These are phyloP conservation scores for Pyrrhoderma noxium DNA, from an alignment of 1,284 basidiomycete species.

Conservation along the genomic window DNA sequence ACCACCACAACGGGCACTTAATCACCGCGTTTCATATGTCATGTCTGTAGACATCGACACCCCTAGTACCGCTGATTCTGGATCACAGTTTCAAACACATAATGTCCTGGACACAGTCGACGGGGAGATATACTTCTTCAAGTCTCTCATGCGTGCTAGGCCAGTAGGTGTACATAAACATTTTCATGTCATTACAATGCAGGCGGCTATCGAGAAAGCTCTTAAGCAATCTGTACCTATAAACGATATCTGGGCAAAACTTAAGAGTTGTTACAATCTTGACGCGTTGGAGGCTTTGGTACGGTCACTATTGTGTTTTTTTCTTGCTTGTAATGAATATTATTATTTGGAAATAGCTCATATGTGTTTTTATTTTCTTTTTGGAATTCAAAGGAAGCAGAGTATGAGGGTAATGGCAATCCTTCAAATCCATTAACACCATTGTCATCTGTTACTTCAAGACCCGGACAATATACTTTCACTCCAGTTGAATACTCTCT, in stretches of 20 bases:
- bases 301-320: conserved; percentile 31
- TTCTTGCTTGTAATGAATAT: too few species aligned
- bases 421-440: conserved; percentile 39
- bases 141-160: conserved; percentile 66
- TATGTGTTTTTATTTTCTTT: background rate
- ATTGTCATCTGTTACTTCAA: conserved; percentile 49
- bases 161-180: conserved; percentile 73
- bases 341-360: conserved; percentile 26
- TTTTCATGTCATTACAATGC: conserved; percentile 72
- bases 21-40: conserved; percentile 24
- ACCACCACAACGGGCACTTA: conserved; percentile 71
- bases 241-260: conserved; percentile 67
- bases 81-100: conserved; percentile 1
- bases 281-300: conserved; percentile 71
- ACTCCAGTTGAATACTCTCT: conserved; percentile 62
- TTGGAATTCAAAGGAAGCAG: conserved; percentile 47
- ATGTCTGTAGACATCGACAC: conserved; percentile 21
- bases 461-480: conserved; percentile 61
- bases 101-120: conserved; percentile 59
- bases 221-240: conserved; percentile 56
- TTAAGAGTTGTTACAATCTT: conserved; percentile 66
- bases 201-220: conserved; percentile 61
- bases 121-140: conserved; percentile 76
- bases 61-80: conserved; percentile 2
- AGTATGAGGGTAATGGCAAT: conserved; percentile 41